phyloP scores from a whole-genome alignment of 75 land plant genomes.

The Cunninghamia lanceolata region DNA sequence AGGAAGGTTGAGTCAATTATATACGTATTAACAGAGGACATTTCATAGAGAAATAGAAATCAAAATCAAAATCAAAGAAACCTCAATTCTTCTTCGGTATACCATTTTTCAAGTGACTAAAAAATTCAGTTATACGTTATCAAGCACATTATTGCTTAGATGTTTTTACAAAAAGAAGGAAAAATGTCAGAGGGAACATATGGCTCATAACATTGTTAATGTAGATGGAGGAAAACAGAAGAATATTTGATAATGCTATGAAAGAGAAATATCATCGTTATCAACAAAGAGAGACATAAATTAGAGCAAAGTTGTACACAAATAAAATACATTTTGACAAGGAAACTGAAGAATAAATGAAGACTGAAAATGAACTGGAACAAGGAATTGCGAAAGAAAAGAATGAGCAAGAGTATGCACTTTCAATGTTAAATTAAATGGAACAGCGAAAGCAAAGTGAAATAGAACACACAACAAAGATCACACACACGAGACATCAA shows the following conservation, averaged over 20 bases:
- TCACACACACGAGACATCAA: too few relatives aligned
- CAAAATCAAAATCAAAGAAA: too few relatives aligned
- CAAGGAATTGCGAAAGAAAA: constrained; percentile 3
- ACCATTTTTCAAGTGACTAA: background rate
- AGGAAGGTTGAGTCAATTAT: too few relatives aligned
- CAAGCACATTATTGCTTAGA: background rate
- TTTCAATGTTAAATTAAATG: too few relatives aligned
- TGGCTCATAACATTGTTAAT: background rate
- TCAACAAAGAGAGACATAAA: background rate
- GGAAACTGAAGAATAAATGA: constrained; percentile 13
- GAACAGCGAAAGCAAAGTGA: too few relatives aligned
- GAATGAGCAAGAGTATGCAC: constrained; percentile 4
- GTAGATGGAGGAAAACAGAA: constrained; percentile 6
- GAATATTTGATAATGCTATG: background rate
- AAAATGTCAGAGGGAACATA: background rate
- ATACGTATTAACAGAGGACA: too few relatives aligned
- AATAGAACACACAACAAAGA: too few relatives aligned
- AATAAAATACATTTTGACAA: constrained; percentile 8
- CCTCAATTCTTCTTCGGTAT: too few relatives aligned
- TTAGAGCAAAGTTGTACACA: background rate
- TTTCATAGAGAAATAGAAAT: too few relatives aligned
- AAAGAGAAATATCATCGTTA: background rate
- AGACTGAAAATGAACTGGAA: constrained; percentile 6
- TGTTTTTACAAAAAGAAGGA: background rate
- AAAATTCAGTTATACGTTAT: background rate